phyloP scores from a whole-genome alignment of 2,329 filamentous ascomycete species.

The Fusarium tjaetaba region DNA sequence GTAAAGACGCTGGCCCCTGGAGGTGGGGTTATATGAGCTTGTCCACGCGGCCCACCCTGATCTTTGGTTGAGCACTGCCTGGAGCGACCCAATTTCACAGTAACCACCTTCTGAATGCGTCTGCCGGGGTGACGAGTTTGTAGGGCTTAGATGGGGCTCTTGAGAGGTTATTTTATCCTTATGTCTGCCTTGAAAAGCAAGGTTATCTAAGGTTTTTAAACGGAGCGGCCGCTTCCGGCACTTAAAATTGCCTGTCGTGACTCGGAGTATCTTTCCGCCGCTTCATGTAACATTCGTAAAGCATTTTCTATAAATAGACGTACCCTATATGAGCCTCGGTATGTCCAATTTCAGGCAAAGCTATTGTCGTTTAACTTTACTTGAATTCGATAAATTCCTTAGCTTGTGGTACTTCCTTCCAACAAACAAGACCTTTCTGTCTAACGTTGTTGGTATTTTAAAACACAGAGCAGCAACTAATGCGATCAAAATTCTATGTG shows the following conservation, averaged over 20 bases:
- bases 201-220: not conserved
- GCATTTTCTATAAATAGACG: not conserved
- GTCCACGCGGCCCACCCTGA: not conserved
- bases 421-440: too few relatives aligned
- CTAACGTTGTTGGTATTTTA: too few relatives aligned
- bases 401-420: too few relatives aligned
- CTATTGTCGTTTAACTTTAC: too few relatives aligned
- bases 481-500: too few relatives aligned
- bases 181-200: not conserved
- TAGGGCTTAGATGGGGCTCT: not conserved
- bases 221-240: not conserved
- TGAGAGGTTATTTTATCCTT: not conserved
- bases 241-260: not conserved
- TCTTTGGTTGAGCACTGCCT: not conserved
- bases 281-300: not conserved
- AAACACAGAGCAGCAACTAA: too few relatives aligned
- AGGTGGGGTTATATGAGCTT: not conserved
- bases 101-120: not conserved
- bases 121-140: accelerated
- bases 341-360: not conserved
- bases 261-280: not conserved
- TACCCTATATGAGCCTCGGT: not conserved
- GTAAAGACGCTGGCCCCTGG: not conserved
- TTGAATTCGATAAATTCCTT: not conserved
- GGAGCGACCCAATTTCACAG: not conserved